Percentiles rank a stretch among this genome's conserved stretches.
These are phyloP conservation scores for Senna siamea DNA, from an alignment of 306 rosid species.

Conservation along the genomic window DNA sequence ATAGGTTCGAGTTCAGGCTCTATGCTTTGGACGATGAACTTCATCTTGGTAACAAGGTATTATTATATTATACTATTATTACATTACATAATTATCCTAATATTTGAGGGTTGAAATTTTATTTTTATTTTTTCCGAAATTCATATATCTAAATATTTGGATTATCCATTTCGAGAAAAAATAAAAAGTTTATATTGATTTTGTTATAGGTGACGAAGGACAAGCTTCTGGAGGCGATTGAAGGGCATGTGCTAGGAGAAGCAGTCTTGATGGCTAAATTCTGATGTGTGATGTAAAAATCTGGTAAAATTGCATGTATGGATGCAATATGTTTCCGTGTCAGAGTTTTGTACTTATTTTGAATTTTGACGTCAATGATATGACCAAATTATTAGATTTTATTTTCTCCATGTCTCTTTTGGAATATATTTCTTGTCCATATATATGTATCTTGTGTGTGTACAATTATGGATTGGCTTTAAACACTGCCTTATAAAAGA, in stretches of 20 bases:
- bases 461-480: too few relatives aligned
- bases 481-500: too few relatives aligned
- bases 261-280: conserved; percentile 54
- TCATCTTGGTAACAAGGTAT: conserved; percentile 76
- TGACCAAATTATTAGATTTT: background rate
- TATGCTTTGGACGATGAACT: conserved; percentile 73
- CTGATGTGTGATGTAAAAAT: conserved; percentile 29
- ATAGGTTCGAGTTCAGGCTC: conserved; percentile 72
- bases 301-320: background rate
- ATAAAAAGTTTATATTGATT: too few relatives aligned
- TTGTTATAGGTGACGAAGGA: conserved; percentile 87
- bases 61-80: too few relatives aligned
- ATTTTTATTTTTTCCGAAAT: too few relatives aligned
- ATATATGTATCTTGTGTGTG: too few relatives aligned
- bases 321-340: background rate
- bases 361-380: conserved; percentile 5
- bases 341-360: conserved; percentile 23
- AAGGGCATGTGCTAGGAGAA: conserved; percentile 80
- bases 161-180: too few relatives aligned
- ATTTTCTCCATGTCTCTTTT: too few relatives aligned
- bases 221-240: conserved; percentile 60
- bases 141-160: too few relatives aligned
- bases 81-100: too few relatives aligned
- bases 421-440: too few relatives aligned
- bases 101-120: too few relatives aligned